phyloP scores from a whole-genome alignment of 345 rosid species.

The Eucalyptus paniculata region DNA sequence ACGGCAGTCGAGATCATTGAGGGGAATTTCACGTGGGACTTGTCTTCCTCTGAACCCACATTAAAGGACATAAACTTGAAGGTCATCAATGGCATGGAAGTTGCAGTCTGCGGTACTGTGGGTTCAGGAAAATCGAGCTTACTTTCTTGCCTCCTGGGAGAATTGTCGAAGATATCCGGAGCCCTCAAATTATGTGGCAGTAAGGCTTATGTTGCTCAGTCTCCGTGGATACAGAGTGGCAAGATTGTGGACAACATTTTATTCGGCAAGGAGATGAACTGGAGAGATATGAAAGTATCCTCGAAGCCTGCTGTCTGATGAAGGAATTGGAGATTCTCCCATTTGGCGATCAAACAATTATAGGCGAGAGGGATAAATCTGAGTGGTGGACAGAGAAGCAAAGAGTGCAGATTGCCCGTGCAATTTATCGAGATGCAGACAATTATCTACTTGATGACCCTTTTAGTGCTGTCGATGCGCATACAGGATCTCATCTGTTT shows the following conservation, averaged over 20 bases:
- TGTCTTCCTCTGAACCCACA: constrained; percentile 21
- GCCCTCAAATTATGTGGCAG: constrained; percentile 45
- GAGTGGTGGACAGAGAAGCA: constrained; percentile 92
- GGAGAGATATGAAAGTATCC: constrained; percentile 42
- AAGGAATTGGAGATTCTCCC: constrained; percentile 68
- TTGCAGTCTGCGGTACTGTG: constrained; percentile 73
- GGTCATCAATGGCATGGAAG: constrained; percentile 42
- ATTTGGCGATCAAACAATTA: constrained; percentile 64
- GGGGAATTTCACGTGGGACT: constrained; percentile 55
- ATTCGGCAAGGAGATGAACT: constrained; percentile 67
- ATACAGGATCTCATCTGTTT: constrained; percentile 75
- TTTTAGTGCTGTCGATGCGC: constrained; percentile 87
- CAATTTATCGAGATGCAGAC: constrained; percentile 77
- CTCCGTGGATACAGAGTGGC: constrained; percentile 90
- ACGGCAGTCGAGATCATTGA: constrained; percentile 29
- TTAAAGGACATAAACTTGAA: constrained; percentile 39
- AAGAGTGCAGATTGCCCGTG: constrained; percentile 72
- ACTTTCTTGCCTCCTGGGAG: constrained; percentile 59
- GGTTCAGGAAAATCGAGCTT: constrained; percentile 81
- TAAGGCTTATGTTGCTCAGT: constrained; percentile 72
- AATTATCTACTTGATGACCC: constrained; percentile 85
- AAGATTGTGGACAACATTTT: constrained; percentile 72
- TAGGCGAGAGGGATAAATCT: constrained; percentile 81
- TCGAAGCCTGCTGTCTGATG: constrained; percentile 61
- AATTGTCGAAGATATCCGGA: constrained; percentile 55